Conservation (phyloP, 1,284 basidiomycete genomes). For the Ceratobasidium sp. region DNA sequence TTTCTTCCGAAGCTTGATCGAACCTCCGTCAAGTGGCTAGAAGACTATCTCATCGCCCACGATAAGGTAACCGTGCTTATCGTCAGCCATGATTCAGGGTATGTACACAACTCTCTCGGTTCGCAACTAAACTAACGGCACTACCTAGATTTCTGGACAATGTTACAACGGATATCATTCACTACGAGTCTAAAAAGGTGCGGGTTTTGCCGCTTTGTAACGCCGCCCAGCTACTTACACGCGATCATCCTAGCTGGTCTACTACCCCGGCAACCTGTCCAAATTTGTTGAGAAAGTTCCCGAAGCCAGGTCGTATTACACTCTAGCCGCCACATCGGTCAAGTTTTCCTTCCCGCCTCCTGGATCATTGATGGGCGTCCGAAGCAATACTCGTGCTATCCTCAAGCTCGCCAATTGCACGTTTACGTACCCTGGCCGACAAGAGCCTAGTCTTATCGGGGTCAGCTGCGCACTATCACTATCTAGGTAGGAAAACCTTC, state of each 20-base stretch:
- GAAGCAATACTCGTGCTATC: constrained; percentile 96
- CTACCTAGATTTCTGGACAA: constrained; percentile 87
- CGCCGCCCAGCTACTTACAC: constrained; percentile 38
- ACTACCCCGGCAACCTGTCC: constrained; percentile 95
- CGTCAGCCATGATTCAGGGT: constrained; percentile 98
- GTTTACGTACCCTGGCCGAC: constrained; percentile 92
- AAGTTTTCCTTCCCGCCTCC: constrained; percentile 98
- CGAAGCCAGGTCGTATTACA: constrained; percentile 97
- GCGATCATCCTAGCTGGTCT: constrained; percentile 72
- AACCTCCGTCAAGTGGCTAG: constrained; percentile 92
- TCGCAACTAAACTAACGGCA: constrained; percentile 15
- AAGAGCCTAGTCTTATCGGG: constrained; percentile 84
- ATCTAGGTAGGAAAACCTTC: constrained; percentile 68
- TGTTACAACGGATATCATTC: constrained; percentile 97
- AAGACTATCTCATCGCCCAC: constrained; percentile 86
- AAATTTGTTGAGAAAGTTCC: constrained; percentile 92
- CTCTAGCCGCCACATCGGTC: constrained; percentile 92
- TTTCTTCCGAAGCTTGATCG: constrained; percentile 77
- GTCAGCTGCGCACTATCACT: constrained; percentile 94
- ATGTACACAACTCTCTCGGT: constrained; percentile 52
- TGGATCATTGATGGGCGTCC: constrained; percentile 96
- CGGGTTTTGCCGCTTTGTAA: constrained; percentile 26
- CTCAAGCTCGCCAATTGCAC: constrained; percentile 93
- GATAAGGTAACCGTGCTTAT: constrained; percentile 91
- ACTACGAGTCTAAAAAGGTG: constrained; percentile 96